phyloP scores from a whole-genome alignment of 2,329 filamentous ascomycete genomes.

The Trichoderma harzianum region DNA sequence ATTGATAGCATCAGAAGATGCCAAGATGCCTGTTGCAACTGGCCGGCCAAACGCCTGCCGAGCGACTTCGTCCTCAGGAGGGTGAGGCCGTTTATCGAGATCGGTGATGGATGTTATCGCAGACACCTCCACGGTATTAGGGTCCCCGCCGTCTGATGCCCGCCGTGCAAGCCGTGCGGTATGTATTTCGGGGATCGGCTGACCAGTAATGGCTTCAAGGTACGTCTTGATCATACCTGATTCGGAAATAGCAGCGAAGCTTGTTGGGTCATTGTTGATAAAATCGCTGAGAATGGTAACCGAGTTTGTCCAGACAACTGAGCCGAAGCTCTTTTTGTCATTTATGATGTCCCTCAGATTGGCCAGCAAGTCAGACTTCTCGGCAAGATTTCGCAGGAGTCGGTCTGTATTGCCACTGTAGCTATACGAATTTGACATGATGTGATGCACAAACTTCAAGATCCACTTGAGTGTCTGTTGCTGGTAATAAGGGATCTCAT shows the following conservation, averaged over 20 bases:
- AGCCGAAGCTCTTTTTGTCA: slow-evolving; percentile 77
- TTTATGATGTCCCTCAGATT: slow-evolving; percentile 79
- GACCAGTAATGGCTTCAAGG: slow-evolving; percentile 72
- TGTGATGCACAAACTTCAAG: slow-evolving; percentile 93
- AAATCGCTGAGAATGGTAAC: slow-evolving; percentile 92
- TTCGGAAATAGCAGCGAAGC: slow-evolving; percentile 92
- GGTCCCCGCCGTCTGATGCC: slow-evolving; percentile 33
- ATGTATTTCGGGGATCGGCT: slow-evolving; percentile 37
- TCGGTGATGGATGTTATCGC: slow-evolving; percentile 38
- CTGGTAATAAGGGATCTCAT: slow-evolving; percentile 86
- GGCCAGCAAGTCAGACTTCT: slow-evolving; percentile 79
- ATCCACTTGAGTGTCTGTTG: slow-evolving; percentile 92
- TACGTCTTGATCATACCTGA: slow-evolving; percentile 85
- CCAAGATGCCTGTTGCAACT: slow-evolving; percentile 70
- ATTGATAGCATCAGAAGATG: slow-evolving; percentile 84
- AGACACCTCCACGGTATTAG: slow-evolving; percentile 39
- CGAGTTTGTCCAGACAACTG: slow-evolving; percentile 92
- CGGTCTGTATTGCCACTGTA: slow-evolving; percentile 81
- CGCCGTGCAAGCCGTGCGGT: slow-evolving; percentile 29
- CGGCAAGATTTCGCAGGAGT: slow-evolving; percentile 85
- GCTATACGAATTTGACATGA: slow-evolving; percentile 74
- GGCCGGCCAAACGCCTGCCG: slow-evolving; percentile 41
- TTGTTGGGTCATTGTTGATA: slow-evolving; percentile 98
- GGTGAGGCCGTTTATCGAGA: slow-evolving; percentile 45
- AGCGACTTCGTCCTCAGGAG: slow-evolving; percentile 50